These are phyloP conservation scores for Chlorella sp. DNA, from an alignment of 139 green algal genomes.

Conservation along the genomic window DNA sequence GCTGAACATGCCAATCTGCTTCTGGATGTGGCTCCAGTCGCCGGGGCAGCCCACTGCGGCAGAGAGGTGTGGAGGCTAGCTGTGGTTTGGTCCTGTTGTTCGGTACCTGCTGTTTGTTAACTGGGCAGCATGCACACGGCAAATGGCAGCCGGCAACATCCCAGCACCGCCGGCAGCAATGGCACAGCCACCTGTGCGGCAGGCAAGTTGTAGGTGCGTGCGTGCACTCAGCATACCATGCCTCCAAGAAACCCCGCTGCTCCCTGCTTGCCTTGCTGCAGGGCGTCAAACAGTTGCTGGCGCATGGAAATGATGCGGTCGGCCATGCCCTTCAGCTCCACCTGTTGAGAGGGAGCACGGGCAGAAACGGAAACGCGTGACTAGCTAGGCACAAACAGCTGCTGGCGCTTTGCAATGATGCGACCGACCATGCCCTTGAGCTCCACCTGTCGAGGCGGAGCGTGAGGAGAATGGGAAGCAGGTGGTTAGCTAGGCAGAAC, in stretches of 20 bases:
- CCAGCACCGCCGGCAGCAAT: too few species aligned
- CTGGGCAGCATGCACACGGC: too few species aligned
- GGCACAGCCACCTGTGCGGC: too few species aligned
- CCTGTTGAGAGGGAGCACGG: too few species aligned
- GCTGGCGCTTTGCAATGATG: conserved; percentile 85
- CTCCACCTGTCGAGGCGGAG: conserved; percentile 66
- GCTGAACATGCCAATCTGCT: conserved; percentile 96
- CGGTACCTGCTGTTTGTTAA: too few species aligned
- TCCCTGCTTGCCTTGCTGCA: conserved; percentile 55
- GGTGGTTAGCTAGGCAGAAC: conserved; percentile 65
- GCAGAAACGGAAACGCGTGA: conserved; percentile 50
- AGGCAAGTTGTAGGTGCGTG: too few species aligned
- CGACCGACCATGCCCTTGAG: conserved; percentile 94
- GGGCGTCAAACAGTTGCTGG: conserved; percentile 70
- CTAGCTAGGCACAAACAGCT: conserved; percentile 75
- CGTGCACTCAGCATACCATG: too few species aligned
- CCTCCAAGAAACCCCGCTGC: background rate
- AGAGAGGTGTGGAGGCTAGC: background rate
- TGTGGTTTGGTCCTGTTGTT: too few species aligned
- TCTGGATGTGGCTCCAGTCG: conserved; percentile 88
- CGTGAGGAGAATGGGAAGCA: too few species aligned
- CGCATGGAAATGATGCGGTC: conserved; percentile 93
- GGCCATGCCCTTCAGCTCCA: conserved; percentile 95
- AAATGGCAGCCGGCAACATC: too few species aligned
- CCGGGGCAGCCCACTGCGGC: conserved; percentile 62